These are phyloP conservation scores for Thraustochytrium sp. DNA, from an alignment of 352 stramenopile genomes.

Conservation along the genomic window DNA sequence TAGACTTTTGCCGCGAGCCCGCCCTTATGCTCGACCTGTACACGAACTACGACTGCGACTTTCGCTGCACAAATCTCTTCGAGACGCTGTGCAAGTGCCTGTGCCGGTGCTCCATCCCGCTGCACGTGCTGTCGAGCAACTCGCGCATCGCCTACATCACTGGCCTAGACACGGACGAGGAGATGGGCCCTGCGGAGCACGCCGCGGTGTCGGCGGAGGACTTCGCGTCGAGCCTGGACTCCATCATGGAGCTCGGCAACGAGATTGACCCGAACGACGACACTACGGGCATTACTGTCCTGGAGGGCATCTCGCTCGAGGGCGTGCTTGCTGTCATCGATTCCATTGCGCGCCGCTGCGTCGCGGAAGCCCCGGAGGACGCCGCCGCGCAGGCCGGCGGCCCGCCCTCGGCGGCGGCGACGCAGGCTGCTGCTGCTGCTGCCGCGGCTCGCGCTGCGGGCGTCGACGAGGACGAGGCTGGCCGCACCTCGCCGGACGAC, in stretches of 20 bases:
- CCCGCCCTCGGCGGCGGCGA: conserved; percentile 54
- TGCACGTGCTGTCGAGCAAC: background rate
- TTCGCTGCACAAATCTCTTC: conserved; percentile 97
- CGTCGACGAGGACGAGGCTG: conserved; percentile 60
- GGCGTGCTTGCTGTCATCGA: conserved; percentile 88
- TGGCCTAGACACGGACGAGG: background rate
- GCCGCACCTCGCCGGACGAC: conserved; percentile 67
- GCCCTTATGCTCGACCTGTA: conserved; percentile 96
- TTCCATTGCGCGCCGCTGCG: conserved; percentile 65
- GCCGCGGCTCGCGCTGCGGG: too few species aligned
- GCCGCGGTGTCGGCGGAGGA: background rate
- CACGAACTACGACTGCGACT: conserved; percentile 98
- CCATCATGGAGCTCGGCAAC: conserved; percentile 14
- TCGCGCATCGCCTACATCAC: background rate
- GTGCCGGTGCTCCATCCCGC: conserved; percentile 42
- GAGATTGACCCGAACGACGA: background rate
- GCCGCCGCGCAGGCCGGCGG: conserved; percentile 49
- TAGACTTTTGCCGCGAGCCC: conserved; percentile 95
- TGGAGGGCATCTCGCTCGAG: conserved; percentile 72
- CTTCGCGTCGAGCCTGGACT: conserved; percentile 32
- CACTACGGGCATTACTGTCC: conserved; percentile 57
- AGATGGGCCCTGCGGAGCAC: background rate
- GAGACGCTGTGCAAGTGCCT: conserved; percentile 90
- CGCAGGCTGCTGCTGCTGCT: too few species aligned
- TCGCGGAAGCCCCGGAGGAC: background rate